Evolutionary conservation across 2,329 filamentous ascomycete genomes (phyloP).

Genomic region (Talaromyces marneffei): DNA sequence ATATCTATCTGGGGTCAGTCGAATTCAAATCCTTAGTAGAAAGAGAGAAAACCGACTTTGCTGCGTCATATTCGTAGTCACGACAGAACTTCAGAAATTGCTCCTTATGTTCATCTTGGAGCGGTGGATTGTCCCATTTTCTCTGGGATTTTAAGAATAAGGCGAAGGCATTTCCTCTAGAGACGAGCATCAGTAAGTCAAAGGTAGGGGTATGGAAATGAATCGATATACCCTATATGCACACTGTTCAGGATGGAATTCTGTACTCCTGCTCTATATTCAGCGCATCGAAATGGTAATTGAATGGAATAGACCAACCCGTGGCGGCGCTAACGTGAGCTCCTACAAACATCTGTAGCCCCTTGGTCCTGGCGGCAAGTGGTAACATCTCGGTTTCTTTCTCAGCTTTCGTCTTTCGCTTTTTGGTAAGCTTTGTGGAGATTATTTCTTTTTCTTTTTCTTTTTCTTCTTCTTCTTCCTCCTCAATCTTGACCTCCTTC

Average conservation of each 20-base stretch:
- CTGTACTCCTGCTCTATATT: conserved; percentile 62
- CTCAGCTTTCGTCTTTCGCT: conserved; percentile 51
- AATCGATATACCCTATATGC: conserved; percentile 57
- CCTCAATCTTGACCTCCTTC: conserved; percentile 17
- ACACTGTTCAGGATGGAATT: conserved; percentile 74
- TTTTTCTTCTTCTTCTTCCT: conserved; percentile 1
- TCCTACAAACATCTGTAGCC: conserved; percentile 77
- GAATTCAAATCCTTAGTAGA: not conserved
- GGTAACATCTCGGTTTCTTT: conserved; percentile 55
- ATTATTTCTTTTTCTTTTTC: conserved; percentile 16
- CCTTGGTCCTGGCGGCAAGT: conserved; percentile 62
- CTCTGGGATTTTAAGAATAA: conserved; percentile 94
- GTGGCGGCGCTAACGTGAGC: conserved; percentile 89
- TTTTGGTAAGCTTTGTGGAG: conserved; percentile 25
- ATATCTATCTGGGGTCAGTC: conserved; percentile 40
- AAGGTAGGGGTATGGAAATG: not conserved
- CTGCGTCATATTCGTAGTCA: conserved; percentile 64
- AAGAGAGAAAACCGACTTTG: conserved; percentile 36
- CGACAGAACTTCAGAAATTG: conserved; percentile 66
- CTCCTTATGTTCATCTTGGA: conserved; percentile 61
- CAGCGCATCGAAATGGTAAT: not conserved
- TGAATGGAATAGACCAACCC: conserved; percentile 47
- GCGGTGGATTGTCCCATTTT: conserved; percentile 81
- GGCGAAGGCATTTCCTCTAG: conserved; percentile 80
- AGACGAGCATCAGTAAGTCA: conserved; percentile 1